These are phyloP conservation scores for Penicillium diatomitis DNA, from an alignment of 495 filamentous ascomycete species.

Conservation along the genomic window DNA sequence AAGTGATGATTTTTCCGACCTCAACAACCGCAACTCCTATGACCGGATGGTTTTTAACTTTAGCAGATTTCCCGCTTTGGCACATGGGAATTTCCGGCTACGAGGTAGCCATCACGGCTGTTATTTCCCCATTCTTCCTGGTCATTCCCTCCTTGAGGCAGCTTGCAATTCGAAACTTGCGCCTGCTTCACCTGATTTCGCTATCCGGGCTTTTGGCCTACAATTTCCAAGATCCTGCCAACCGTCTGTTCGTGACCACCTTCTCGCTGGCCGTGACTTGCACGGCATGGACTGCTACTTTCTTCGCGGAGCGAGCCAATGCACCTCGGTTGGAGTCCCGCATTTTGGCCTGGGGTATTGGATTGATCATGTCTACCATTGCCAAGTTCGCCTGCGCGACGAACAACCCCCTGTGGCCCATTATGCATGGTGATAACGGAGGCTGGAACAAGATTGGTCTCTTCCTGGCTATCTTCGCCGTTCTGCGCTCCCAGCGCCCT, in stretches of 20 bases:
- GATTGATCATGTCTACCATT: constrained; percentile 73
- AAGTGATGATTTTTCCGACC: constrained; percentile 30
- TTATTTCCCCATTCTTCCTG: constrained; percentile 76
- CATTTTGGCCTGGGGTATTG: constrained; percentile 70
- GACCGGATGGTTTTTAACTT: constrained; percentile 5
- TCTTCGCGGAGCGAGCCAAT: constrained; percentile 70
- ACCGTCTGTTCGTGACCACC: constrained; percentile 69
- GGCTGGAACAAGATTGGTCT: constrained; percentile 87
- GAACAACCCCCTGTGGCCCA: constrained; percentile 98
- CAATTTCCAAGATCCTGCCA: constrained; percentile 60
- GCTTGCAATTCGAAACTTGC: constrained; percentile 57
- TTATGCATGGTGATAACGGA: constrained; percentile 79
- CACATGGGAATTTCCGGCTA: constrained; percentile 99
- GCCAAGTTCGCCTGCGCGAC: constrained; percentile 91
- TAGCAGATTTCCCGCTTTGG: constrained; percentile 91
- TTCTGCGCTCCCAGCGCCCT: constrained; percentile 58
- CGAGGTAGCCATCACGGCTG: constrained; percentile 77
- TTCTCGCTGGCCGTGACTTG: constrained; percentile 72
- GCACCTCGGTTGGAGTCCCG: constrained; percentile 67
- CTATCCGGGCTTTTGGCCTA: constrained; percentile 75
- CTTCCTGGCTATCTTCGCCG: constrained; percentile 63
- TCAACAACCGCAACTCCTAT: not conserved
- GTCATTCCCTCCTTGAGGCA: constrained; percentile 59
- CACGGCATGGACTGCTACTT: constrained; percentile 71
- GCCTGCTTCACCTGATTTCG: constrained; percentile 62